Conservation (phyloP, 1,139 yeast genomes). For the Yamadazyma dushanensis region DNA sequence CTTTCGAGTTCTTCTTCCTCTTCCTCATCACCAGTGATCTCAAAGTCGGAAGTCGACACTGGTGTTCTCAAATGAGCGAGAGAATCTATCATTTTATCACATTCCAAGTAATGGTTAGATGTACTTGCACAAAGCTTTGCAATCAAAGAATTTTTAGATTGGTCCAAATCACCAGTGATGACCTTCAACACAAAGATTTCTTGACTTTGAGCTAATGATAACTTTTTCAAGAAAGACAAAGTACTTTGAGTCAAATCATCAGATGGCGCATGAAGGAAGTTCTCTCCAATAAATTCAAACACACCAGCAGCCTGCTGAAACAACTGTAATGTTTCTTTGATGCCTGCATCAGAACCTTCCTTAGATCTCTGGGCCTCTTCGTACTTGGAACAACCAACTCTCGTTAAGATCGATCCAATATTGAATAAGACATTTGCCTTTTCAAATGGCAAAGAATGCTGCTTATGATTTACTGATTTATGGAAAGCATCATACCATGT, state of each 20-base stretch:
- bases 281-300: conserved; percentile 68
- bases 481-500: conserved; percentile 80
- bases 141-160: conserved; percentile 62
- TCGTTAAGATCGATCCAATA: conserved; percentile 37
- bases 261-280: conserved; percentile 89
- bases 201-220: conserved; percentile 86
- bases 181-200: conserved; percentile 74
- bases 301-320: conserved; percentile 83
- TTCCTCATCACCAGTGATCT: conserved; percentile 20
- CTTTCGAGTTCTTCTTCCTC: conserved; percentile 20
- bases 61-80: conserved; percentile 9
- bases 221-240: conserved; percentile 58
- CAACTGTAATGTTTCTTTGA: conserved; percentile 57
- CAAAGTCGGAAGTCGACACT: conserved; percentile 18
- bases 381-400: conserved; percentile 54
- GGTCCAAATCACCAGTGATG: conserved; percentile 48
- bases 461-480: conserved; percentile 37
- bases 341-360: conserved; percentile 32
- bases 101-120: conserved; percentile 53
- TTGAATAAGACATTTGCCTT: conserved; percentile 85
- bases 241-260: conserved; percentile 73
- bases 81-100: conserved; percentile 35
- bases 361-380: conserved; percentile 41
- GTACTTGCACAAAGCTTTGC: conserved; percentile 72
- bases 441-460: conserved; percentile 74